These are phyloP conservation scores for Coccomyxa sp. DNA, from an alignment of 139 green algal genomes.

Conservation along the genomic window DNA sequence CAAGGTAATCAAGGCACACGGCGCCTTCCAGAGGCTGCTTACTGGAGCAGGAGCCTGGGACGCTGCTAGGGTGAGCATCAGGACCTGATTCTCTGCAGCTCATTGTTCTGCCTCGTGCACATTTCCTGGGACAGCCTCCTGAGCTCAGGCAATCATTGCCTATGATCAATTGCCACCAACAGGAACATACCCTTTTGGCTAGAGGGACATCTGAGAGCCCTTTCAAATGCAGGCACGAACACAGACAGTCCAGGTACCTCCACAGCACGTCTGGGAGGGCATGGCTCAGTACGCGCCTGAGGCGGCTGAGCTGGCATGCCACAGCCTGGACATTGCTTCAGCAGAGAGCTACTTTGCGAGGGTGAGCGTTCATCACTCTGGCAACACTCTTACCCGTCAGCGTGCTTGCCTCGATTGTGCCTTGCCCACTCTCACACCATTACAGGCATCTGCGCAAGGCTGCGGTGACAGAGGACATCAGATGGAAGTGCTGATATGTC, in stretches of 20 bases:
- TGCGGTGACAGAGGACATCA: too few species aligned
- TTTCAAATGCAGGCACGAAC: constrained; percentile 4
- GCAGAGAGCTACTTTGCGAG: constrained; percentile 26
- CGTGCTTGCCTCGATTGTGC: too few species aligned
- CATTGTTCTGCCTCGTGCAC: too few species aligned
- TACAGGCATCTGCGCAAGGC: too few species aligned
- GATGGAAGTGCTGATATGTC: too few species aligned
- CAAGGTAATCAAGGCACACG: constrained; percentile 14
- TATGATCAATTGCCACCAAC: not conserved
- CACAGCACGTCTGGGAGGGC: constrained; percentile 24
- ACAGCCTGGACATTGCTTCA: constrained; percentile 10
- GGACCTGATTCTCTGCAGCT: not conserved
- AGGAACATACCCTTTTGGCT: not conserved
- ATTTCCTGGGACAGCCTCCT: too few species aligned
- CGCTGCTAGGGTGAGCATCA: not conserved
- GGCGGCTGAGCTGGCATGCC: constrained; percentile 18
- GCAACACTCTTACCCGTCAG: too few species aligned
- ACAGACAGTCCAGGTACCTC: constrained; percentile 4
- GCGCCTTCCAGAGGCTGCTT: constrained; percentile 26
- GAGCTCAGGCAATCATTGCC: not conserved
- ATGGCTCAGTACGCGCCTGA: constrained; percentile 16
- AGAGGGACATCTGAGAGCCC: not conserved
- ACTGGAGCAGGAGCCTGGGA: constrained; percentile 7
- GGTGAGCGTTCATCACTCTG: not conserved
- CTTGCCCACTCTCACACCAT: not conserved